Evolutionary conservation across 257 asterid species (phyloP).

Genomic region (Thymus mandschuricus): DNA sequence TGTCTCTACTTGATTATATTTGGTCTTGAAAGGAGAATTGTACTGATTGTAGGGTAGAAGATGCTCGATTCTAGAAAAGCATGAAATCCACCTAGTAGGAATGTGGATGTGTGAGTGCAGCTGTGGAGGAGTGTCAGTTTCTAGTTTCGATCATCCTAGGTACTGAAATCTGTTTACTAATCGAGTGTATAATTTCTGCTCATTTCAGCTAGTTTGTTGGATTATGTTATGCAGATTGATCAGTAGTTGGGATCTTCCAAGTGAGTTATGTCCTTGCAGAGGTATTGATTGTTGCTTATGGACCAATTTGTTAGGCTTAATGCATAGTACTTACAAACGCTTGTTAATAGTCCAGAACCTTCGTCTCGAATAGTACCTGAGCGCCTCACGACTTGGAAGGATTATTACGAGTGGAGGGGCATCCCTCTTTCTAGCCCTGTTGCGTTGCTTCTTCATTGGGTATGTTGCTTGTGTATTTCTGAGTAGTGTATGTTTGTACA

Average conservation of each 20-base stretch:
- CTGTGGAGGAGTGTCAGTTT: constrained; percentile 54
- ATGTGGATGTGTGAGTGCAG: constrained; percentile 88
- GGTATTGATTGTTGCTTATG: constrained; percentile 44
- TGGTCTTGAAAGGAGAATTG: constrained; percentile 4
- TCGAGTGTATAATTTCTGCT: neutral
- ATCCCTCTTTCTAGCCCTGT: constrained; percentile 80
- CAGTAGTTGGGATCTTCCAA: constrained; percentile 61
- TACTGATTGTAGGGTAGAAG: constrained; percentile 44
- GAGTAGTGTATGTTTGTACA: neutral
- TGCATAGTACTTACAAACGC: constrained; percentile 17
- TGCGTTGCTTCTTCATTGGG: constrained; percentile 96
- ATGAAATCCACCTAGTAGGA: constrained; percentile 64
- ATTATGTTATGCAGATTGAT: constrained; percentile 44
- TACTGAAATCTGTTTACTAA: constrained; percentile 7
- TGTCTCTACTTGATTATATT: constrained; percentile 25
- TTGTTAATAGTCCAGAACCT: constrained; percentile 53
- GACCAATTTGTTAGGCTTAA: constrained; percentile 1
- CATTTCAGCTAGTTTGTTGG: constrained; percentile 2
- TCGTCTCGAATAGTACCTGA: constrained; percentile 41
- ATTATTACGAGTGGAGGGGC: constrained; percentile 92
- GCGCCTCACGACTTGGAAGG: constrained; percentile 67
- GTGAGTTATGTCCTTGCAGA: constrained; percentile 73
- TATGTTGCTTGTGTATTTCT: constrained; percentile 39
- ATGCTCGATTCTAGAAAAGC: constrained; percentile 61
- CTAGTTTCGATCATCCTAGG: constrained; percentile 45